phyloP scores from a whole-genome alignment of 179 eudicot species.

The Spergularia azorica region DNA sequence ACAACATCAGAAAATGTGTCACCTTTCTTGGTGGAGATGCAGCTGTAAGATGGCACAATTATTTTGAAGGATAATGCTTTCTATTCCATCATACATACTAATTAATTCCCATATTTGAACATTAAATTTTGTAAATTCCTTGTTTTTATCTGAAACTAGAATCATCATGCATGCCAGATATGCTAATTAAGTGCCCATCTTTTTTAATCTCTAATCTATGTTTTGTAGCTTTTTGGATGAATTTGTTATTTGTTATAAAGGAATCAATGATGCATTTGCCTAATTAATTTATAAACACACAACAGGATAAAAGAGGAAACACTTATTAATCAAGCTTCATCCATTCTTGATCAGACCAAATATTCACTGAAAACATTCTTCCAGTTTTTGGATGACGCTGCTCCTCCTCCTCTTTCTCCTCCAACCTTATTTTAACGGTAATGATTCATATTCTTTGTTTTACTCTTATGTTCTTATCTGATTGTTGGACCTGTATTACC shows the following conservation, averaged over 20 bases:
- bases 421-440: slow-evolving; percentile 19
- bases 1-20: background rate
- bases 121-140: background rate
- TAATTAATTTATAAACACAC: background rate
- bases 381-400: slow-evolving; percentile 9
- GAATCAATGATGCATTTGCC: background rate
- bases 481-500: background rate
- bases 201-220: slow-evolving; percentile 4
- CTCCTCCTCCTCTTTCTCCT: background rate
- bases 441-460: background rate
- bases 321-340: background rate
- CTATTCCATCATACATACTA: background rate
- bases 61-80: slow-evolving; percentile 13
- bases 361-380: background rate
- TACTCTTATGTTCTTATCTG: background rate
- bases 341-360: background rate
- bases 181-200: slow-evolving; percentile 3
- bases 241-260: slow-evolving; percentile 11
- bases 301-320: too few species aligned
- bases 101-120: slow-evolving; percentile 11
- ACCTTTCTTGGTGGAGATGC: slow-evolving; percentile 27
- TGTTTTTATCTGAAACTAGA: slow-evolving; percentile 26
- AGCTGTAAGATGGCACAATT: slow-evolving; percentile 14
- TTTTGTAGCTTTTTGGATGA: background rate
- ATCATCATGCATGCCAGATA: slow-evolving; percentile 18